Base-by-base conservation (phyloP, 1,284 basidiomycete species). In the Sporisorium reilianum region DNA sequence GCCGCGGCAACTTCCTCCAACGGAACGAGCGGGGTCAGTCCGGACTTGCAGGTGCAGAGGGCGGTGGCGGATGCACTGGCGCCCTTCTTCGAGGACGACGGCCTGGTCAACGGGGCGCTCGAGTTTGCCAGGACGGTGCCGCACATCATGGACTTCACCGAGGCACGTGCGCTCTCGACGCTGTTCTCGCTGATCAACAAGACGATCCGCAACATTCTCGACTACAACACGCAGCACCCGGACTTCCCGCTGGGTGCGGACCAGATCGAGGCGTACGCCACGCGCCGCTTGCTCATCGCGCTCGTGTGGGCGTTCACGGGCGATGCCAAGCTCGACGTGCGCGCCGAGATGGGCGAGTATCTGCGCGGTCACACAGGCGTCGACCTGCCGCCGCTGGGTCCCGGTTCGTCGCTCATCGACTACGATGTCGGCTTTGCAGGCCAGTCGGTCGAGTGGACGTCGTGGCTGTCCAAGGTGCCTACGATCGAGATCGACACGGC, bases 101-200 rank as follows among this genome's bases (percentile, higher is more conserved):
- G 90, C 52, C 88, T 99, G 16, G 92, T 99, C 61, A 89, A 89
- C 66, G 87, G 88, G 11, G 93, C 95, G 0, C 88, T 98, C 40
- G 88, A 89, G 30, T 93, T 91, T 77, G 94, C 95, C 0, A 89
- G 90, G 62, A 89, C 90, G 18, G 90, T 94, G 49, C 92, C 95
- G 78, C 97, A 99, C 81, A 98, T 99, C 86, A 99, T 99, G 97
- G 95, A 97, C 85, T 98, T 97, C 87, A 98, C 96, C 1, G 86
- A 87, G 34, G 94, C 92, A 5, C 93, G 97, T 36, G 94, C 94
- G 0, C 89, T 99, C 64, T 94, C 93, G 80, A 99, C 97, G 0
- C 89, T 99, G 12, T 98, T 99, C 88, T 98, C 97, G 9, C 89
- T 99, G 48, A 87, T 99, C 85, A 98, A 98, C 89, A 98, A 97